Percentiles rank a stretch among this genome's conserved stretches.
Evolutionary conservation across 345 rosid genomes (phyloP).

Genomic region (Microcos paniculata): DNA sequence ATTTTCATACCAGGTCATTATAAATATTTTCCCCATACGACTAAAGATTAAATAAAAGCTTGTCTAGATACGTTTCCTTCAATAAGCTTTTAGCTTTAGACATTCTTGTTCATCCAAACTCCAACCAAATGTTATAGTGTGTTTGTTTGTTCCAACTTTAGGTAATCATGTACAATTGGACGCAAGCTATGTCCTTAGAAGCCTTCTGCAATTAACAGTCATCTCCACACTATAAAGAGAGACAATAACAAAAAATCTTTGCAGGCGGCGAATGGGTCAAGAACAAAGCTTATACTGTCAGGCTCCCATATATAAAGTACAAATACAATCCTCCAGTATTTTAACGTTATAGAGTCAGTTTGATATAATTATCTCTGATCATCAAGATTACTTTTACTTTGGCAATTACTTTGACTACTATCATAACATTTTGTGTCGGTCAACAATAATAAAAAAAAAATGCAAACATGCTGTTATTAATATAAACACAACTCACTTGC

Average conservation of each 20-base stretch:
- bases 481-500: constrained; percentile 52
- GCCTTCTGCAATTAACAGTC: too few relatives aligned
- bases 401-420: neutral
- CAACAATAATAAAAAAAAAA: neutral
- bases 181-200: too few relatives aligned
- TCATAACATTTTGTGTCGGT: neutral
- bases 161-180: neutral
- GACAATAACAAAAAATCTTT: neutral
- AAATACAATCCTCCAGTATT: neutral
- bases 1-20: neutral
- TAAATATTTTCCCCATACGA: neutral
- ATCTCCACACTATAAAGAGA: too few relatives aligned
- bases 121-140: neutral
- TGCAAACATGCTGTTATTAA: neutral
- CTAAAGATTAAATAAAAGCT: neutral
- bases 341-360: neutral
- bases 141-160: neutral
- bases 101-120: neutral
- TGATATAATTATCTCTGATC: neutral
- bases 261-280: neutral
- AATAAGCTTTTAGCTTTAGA: neutral
- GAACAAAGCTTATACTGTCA: neutral
- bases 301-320: neutral
- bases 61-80: neutral
- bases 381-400: neutral